phyloP scores from a whole-genome alignment of 306 rosid genomes.

The Potentilla sterilis region DNA sequence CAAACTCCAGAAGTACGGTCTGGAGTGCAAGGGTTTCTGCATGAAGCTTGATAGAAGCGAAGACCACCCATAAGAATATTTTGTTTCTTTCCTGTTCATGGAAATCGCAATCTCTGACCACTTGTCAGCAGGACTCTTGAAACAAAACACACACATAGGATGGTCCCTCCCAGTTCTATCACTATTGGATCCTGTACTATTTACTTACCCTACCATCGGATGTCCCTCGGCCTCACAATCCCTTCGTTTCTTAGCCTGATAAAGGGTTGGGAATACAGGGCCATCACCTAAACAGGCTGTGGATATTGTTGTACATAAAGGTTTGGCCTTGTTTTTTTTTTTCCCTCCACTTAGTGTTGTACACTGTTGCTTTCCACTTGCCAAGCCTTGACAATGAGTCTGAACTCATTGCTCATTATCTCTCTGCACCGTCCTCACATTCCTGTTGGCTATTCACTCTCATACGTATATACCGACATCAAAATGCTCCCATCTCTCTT shows the following conservation, averaged over 20 bases:
- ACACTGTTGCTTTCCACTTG: not conserved
- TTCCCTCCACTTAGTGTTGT: not conserved
- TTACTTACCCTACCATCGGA: conserved; percentile 52
- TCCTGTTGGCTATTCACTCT: not conserved
- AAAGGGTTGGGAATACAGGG: not conserved
- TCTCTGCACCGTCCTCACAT: not conserved
- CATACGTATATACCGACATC: not conserved
- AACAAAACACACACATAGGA: conserved; percentile 40
- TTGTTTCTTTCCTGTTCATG: conserved; percentile 87
- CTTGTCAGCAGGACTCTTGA: conserved; percentile 88
- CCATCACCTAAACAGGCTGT: not conserved
- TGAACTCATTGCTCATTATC: not conserved
- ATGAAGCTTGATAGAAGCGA: conserved; percentile 59
- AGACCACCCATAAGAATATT: conserved; percentile 88
- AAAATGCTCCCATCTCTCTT: not conserved
- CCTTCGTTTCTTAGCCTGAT: conserved; percentile 18
- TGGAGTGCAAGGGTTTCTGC: conserved; percentile 22
- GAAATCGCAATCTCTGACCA: conserved; percentile 78
- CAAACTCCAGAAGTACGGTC: conserved; percentile 31
- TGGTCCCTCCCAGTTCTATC: conserved; percentile 2
- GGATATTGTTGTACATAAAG: not conserved
- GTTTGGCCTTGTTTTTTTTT: not conserved
- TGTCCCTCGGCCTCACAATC: conserved; percentile 31
- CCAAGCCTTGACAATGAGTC: not conserved
- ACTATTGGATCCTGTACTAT: conserved; percentile 33